Percentiles rank a stretch among this genome's conserved stretches.
Evolutionary conservation across 352 stramenopile genomes (phyloP).

Genomic region (Phytophthora fragariae): DNA sequence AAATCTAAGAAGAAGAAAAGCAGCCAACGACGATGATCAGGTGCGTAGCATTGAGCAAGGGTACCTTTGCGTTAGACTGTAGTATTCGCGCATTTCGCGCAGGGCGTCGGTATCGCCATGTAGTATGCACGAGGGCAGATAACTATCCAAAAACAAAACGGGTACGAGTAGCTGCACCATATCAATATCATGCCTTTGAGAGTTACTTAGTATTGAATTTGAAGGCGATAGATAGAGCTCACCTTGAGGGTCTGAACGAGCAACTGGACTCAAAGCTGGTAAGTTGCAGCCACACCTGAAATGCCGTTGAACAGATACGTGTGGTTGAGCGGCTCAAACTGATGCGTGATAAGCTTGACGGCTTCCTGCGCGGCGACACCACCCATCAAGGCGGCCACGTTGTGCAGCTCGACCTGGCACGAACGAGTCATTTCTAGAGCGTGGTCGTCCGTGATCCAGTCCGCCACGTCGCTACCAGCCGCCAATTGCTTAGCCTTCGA

Average conservation of each 20-base stretch:
- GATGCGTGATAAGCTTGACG: constrained; percentile 98
- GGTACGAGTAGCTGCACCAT: constrained; percentile 10
- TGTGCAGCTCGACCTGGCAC: constrained; percentile 94
- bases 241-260: neutral
- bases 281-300: constrained; percentile 72
- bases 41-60: constrained; percentile 9
- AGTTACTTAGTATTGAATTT: constrained; percentile 15
- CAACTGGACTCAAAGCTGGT: constrained; percentile 61
- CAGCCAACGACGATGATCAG: constrained; percentile 19
- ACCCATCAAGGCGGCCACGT: constrained; percentile 94
- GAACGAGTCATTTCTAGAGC: constrained; percentile 94
- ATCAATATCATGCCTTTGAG: constrained; percentile 25
- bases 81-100: constrained; percentile 1
- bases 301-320: constrained; percentile 99
- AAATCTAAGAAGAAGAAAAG: constrained; percentile 29
- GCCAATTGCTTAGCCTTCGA: constrained; percentile 55
- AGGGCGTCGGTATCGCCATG: constrained; percentile 1
- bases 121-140: constrained; percentile 2
- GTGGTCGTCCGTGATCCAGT: constrained; percentile 76
- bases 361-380: constrained; percentile 97
- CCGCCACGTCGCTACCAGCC: constrained; percentile 38
- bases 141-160: neutral
- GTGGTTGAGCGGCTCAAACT: constrained; percentile 97
- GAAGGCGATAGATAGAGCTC: constrained; percentile 16
- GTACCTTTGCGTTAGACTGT: constrained; percentile 24